Conservation (phyloP, 2,329 filamentous ascomycete genomes). For the Diplodia sapinea region DNA sequence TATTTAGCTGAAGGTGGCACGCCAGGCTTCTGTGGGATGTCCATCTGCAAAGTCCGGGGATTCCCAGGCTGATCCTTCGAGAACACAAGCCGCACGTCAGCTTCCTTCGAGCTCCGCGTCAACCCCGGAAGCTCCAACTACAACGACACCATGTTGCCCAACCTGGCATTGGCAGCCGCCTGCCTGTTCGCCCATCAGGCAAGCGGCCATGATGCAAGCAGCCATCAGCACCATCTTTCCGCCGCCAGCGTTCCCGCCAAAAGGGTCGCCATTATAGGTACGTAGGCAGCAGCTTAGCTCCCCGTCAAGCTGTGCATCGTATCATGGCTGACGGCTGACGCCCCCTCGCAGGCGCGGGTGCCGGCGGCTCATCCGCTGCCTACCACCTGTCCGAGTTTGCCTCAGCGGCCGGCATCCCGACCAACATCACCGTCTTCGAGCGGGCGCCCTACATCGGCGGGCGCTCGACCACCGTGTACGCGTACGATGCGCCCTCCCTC, state of each 20-base stretch:
- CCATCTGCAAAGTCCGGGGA: background rate
- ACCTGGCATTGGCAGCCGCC: conserved; percentile 10
- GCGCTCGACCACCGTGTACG: conserved; percentile 82
- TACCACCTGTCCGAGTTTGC: conserved; percentile 81
- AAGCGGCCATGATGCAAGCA: conserved; percentile 8
- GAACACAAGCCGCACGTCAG: background rate
- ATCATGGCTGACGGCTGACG: conserved; percentile 2
- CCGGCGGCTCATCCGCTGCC: conserved; percentile 84
- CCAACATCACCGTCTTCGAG: conserved; percentile 90
- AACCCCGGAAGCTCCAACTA: conserved; percentile 4
- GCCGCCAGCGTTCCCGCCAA: conserved; percentile 34
- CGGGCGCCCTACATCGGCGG: conserved; percentile 79
- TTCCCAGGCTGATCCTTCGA: conserved; percentile 3
- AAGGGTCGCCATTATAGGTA: conserved; percentile 49
- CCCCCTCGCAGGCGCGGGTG: conserved; percentile 74
- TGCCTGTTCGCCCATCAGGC: conserved; percentile 8
- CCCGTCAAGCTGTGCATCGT: conserved; percentile 18
- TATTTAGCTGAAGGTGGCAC: background rate
- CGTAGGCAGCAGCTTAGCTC: background rate
- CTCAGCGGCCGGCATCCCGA: conserved; percentile 59
- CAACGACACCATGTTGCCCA: conserved; percentile 25
- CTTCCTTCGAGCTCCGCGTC: conserved; percentile 22
- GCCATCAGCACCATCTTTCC: background rate
- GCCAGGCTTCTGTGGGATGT: conserved; percentile 6
- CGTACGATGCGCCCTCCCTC: conserved; percentile 68